A percentile compares a stretch with the other conserved stretches of the same genome.
These are phyloP conservation scores for Strigomonas galati DNA, from an alignment of 208 protist species.

Conservation along the genomic window DNA sequence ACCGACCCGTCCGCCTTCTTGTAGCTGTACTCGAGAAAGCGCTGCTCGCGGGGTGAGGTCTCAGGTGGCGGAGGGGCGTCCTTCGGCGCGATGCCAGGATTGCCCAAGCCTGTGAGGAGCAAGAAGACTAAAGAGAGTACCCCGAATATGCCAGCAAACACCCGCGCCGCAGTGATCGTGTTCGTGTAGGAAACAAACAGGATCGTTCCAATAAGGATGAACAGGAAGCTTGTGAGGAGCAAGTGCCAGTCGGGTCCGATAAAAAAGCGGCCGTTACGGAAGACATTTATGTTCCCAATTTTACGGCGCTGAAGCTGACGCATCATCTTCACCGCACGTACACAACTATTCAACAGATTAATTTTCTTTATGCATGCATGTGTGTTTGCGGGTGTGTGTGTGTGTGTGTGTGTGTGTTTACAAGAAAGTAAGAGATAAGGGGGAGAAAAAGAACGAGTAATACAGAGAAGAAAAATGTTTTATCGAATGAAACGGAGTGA, in stretches of 20 bases:
- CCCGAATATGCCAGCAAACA: conserved; percentile 36
- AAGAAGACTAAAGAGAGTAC: conserved; percentile 28
- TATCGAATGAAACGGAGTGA: no score
- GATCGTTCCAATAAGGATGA: conserved; percentile 35
- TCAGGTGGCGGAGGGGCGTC: conserved; percentile 26
- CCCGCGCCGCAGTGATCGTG: conserved; percentile 25
- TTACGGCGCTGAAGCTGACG: neutral
- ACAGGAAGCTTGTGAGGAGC: conserved; percentile 29
- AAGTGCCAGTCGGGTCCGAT: conserved; percentile 61
- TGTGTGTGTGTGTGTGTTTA: no score
- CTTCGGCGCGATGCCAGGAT: conserved; percentile 61
- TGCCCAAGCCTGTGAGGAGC: conserved; percentile 33
- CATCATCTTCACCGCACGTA: neutral
- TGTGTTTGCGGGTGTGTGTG: no score
- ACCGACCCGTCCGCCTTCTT: conserved; percentile 20
- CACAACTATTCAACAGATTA: no score
- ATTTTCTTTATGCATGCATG: no score
- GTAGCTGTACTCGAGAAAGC: conserved; percentile 30
- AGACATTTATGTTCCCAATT: conserved; percentile 43
- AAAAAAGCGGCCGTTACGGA: conserved; percentile 39
- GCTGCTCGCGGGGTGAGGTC: conserved; percentile 35
- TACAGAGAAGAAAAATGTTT: no score
- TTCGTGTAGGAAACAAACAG: conserved; percentile 55
- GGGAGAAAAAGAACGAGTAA: neutral
- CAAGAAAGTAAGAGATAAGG: conserved; percentile 1